Evolutionary conservation across 1,139 yeast genomes (phyloP).

Genomic region (Diutina siamensis): DNA sequence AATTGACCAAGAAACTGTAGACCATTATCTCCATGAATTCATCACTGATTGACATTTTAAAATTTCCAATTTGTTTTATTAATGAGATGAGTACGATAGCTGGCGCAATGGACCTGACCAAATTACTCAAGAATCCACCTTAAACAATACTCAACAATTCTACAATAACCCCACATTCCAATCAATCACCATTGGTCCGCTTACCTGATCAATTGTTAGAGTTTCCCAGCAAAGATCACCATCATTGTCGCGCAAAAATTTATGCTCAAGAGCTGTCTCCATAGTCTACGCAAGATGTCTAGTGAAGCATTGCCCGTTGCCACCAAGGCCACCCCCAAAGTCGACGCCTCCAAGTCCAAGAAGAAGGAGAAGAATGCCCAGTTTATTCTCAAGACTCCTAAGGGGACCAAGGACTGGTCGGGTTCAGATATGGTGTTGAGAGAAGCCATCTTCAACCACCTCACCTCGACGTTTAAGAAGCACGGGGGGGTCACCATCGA

Average conservation of each 20-base stretch:
- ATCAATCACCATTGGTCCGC: too few relatives aligned
- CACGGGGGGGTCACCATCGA: constrained; percentile 98
- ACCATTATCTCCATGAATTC: too few relatives aligned
- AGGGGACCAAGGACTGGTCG: constrained; percentile 98
- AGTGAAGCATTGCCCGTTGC: constrained; percentile 12
- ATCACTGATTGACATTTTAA: too few relatives aligned
- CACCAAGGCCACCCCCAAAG: constrained; percentile 10
- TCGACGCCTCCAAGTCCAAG: constrained; percentile 7
- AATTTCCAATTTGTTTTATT: too few relatives aligned
- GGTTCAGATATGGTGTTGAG: constrained; percentile 95
- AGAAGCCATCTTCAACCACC: constrained; percentile 67
- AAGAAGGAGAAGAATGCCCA: constrained; percentile 22
- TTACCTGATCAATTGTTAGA: too few relatives aligned
- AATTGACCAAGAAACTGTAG: too few relatives aligned
- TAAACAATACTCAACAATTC: too few relatives aligned
- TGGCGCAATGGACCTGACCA: too few relatives aligned
- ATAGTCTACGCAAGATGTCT: constrained; percentile 16
- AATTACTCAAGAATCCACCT: too few relatives aligned
- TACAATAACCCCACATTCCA: too few relatives aligned
- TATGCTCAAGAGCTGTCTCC: constrained; percentile 8
- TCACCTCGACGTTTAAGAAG: constrained; percentile 69
- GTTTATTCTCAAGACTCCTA: constrained; percentile 83
- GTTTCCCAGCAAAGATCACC: too few relatives aligned
- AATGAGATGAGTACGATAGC: too few relatives aligned
- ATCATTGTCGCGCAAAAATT: constrained; percentile 7